Percentiles rank a stretch among this genome's conserved stretches.
Evolutionary conservation across 1,284 basidiomycete genomes (phyloP).

Genomic region (Tilletia horrida): DNA sequence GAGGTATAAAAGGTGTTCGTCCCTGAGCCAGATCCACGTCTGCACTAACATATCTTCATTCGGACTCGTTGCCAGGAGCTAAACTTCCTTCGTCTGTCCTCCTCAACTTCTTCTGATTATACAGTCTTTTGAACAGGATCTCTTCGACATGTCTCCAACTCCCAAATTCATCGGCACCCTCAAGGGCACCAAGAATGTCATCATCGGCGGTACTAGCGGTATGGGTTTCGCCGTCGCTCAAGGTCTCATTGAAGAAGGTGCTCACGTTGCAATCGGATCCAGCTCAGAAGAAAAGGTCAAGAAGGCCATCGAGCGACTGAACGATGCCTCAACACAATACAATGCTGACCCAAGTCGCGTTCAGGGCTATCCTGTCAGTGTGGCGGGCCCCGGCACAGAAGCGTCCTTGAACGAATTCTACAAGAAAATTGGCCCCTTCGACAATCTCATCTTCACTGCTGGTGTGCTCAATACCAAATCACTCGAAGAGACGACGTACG

Average conservation of each 20-base stretch:
- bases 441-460: constrained; percentile 34
- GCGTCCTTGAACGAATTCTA: constrained; percentile 25
- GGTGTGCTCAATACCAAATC: constrained; percentile 25
- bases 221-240: constrained; percentile 34
- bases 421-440: constrained; percentile 28
- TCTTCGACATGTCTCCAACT: not conserved
- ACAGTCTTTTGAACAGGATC: too few species aligned
- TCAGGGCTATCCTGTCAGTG: constrained; percentile 26
- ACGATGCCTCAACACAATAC: constrained; percentile 28
- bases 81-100: too few species aligned
- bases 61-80: too few species aligned
- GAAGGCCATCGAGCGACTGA: constrained; percentile 24
- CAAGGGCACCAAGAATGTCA: constrained; percentile 21
- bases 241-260: constrained; percentile 35
- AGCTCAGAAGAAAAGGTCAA: constrained; percentile 22
- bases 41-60: too few species aligned
- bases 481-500: constrained; percentile 23
- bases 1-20: too few species aligned
- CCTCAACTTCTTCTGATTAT: too few species aligned
- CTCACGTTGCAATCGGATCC: constrained; percentile 28
- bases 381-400: constrained; percentile 24
- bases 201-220: constrained; percentile 35
- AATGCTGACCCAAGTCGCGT: constrained; percentile 32
- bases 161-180: constrained; percentile 10
- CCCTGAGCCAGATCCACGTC: too few species aligned